These are phyloP conservation scores for Auriscalpium microsporum DNA, from an alignment of 768 basidiomycete genomes.

Conservation along the genomic window DNA sequence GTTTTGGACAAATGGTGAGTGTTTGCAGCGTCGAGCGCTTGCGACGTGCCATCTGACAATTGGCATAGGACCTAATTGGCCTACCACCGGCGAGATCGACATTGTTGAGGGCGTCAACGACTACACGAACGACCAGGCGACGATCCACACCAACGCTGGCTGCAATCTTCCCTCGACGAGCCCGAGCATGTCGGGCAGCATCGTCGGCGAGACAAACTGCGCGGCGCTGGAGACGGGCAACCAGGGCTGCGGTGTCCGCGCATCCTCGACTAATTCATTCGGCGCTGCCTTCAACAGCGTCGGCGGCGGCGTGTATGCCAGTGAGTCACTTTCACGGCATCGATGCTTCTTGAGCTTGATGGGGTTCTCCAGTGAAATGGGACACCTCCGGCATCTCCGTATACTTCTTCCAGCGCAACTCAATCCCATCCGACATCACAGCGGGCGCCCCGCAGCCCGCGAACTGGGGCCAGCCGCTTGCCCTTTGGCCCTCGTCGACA, in stretches of 20 bases:
- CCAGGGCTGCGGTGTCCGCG: slow-evolving; percentile 75
- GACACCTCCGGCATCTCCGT: slow-evolving; percentile 64
- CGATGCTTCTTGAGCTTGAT: slow-evolving; percentile 2
- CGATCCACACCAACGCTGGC: slow-evolving; percentile 69
- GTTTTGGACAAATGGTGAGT: slow-evolving; percentile 31
- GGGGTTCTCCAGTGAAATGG: slow-evolving; percentile 55
- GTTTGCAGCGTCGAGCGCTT: background rate
- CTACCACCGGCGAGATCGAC: slow-evolving; percentile 68
- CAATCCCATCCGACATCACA: slow-evolving; percentile 70
- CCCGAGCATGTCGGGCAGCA: slow-evolving; percentile 46
- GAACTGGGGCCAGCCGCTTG: slow-evolving; percentile 70
- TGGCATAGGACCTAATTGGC: slow-evolving; percentile 47
- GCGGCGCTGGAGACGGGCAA: slow-evolving; percentile 62
- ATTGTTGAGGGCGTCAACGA: slow-evolving; percentile 79
- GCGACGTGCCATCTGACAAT: background rate
- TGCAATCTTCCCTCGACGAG: slow-evolving; percentile 51
- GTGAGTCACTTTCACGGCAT: slow-evolving; percentile 37
- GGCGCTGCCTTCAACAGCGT: slow-evolving; percentile 82
- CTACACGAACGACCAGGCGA: slow-evolving; percentile 75
- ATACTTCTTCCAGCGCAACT: slow-evolving; percentile 72
- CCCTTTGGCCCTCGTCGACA: slow-evolving; percentile 63
- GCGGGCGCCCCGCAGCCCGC: slow-evolving; percentile 66
- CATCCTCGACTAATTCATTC: slow-evolving; percentile 52
- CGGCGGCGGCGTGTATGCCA: slow-evolving; percentile 84
- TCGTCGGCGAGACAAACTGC: slow-evolving; percentile 69